Base-by-base conservation (phyloP, 495 filamentous ascomycete genomes). In the Penicillium coffeae region DNA sequence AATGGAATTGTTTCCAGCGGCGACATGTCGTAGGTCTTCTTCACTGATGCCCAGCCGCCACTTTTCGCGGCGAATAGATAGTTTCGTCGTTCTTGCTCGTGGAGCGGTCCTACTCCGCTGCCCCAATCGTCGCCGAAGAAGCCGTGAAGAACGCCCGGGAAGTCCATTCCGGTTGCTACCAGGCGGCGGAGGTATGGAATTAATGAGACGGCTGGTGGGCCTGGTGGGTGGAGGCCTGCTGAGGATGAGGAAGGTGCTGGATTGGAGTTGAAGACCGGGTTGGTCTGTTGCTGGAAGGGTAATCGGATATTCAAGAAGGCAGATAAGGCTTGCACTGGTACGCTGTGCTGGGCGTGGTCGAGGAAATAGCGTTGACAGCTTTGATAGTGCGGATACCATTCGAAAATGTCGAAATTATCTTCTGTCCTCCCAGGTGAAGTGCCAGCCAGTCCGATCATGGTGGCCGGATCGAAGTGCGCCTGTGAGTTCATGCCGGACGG, bases 111-210 rank as follows among this genome's bases (percentile, higher is more conserved):
- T 27, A 97, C 73, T 2, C 93, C 93, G 8, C 73, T 62, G 13
- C 71, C 64, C 88, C 90, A 98, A 57, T 95, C 87, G 52, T 96
- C 88, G 6, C 93, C 93, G 59, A 98, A 98, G 72, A 95, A 95
- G 25, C 90, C 89, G 58, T 95, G 89, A 49, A 98, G 70, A 3
- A 97, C 81, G 1, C 83, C 85, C 0, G 87, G 87, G 38, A 82
- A 80, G 63, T 96, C 93, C 70, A 91, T 90, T 8, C 90, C 93
- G 1, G 92, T 96, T 4, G 89, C 89, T 30, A 97, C 85, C 1
- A 97, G 75, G 13, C 93, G 88, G 33, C 91, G 86, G 43, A 97
- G 80, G 69, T 95, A 98, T 0, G 93, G 90, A 12, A 91, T 77
- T 33, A 97, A 74, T 1, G 89, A 90, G 42, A 91, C 74, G 44